Conservation (phyloP, 768 basidiomycete genomes). For the Flagelloscypha sp. region DNA sequence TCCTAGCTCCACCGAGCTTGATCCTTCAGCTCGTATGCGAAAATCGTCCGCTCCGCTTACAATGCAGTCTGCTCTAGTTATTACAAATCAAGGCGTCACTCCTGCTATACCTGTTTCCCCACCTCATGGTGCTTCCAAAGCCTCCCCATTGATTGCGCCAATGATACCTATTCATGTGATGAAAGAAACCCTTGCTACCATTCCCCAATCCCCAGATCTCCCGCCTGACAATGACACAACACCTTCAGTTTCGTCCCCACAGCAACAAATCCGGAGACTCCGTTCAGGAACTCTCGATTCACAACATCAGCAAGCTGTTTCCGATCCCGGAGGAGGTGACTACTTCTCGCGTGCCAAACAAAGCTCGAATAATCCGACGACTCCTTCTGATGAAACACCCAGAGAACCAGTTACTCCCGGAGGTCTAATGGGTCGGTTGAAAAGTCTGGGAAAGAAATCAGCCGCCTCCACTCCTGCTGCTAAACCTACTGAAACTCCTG, state of each 20-base stretch:
- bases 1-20: slow-evolving; percentile 18
- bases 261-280: slow-evolving; percentile 14
- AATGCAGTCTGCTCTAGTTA: no score
- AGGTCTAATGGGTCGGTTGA: slow-evolving; percentile 74
- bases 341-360: slow-evolving; percentile 38
- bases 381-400: slow-evolving; percentile 33
- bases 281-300: slow-evolving; percentile 39
- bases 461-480: slow-evolving; percentile 15
- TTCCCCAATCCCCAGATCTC: slow-evolving; percentile 37
- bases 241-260: slow-evolving; percentile 20
- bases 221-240: slow-evolving; percentile 23
- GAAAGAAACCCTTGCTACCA: slow-evolving; percentile 18
- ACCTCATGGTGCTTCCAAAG: slow-evolving; percentile 30
- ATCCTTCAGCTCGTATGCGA: slow-evolving; percentile 53
- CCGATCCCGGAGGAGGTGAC: slow-evolving; percentile 36
- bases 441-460: slow-evolving; percentile 60
- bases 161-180: slow-evolving; percentile 41
- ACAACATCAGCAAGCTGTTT: slow-evolving; percentile 23
- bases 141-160: slow-evolving; percentile 52
- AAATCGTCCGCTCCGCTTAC: no score
- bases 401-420: slow-evolving; percentile 39
- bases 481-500: slow-evolving; percentile 21
- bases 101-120: slow-evolving; percentile 51
- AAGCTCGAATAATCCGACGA: slow-evolving; percentile 17
- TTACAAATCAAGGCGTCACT: no score